These are phyloP conservation scores for Phytophthora rubi DNA, from an alignment of 352 stramenopile species.

Conservation along the genomic window DNA sequence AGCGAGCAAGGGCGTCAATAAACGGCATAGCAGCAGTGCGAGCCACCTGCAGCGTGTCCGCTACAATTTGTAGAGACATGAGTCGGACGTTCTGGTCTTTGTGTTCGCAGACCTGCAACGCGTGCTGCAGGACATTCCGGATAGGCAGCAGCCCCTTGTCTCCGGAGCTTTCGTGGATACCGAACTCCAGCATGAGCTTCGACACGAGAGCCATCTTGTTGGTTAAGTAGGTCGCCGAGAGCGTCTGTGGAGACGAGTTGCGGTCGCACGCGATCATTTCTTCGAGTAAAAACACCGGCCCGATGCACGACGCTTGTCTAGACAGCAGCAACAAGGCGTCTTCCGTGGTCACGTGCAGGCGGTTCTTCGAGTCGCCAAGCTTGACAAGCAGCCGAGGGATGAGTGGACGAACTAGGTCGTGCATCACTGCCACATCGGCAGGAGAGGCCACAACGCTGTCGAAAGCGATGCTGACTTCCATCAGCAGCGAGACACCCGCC, in stretches of 20 bases:
- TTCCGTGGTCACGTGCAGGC: conserved; percentile 74
- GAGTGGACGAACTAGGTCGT: conserved; percentile 70
- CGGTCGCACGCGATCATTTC: conserved; percentile 76
- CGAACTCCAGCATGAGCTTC: conserved; percentile 83
- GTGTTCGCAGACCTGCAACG: conserved; percentile 75
- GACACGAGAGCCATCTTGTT: conserved; percentile 80
- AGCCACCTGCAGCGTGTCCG: conserved; percentile 65
- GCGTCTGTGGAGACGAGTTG: conserved; percentile 54
- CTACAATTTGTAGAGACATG: conserved; percentile 72
- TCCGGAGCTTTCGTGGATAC: conserved; percentile 59
- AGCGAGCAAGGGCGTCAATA: conserved; percentile 65
- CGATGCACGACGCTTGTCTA: conserved; percentile 61
- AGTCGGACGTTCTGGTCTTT: conserved; percentile 74
- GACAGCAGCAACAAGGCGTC: conserved; percentile 77
- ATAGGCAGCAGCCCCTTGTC: conserved; percentile 50
- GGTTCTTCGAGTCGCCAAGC: conserved; percentile 77
- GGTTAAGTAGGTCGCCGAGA: conserved; percentile 62
- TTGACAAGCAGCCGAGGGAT: conserved; percentile 77
- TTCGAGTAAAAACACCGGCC: conserved; percentile 74
- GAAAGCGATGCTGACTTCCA: conserved; percentile 75
- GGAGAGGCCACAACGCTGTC: conserved; percentile 36
- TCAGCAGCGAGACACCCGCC: conserved; percentile 67
- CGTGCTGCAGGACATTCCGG: conserved; percentile 72
- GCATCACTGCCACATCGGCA: conserved; percentile 36
- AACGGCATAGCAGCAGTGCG: conserved; percentile 72